A percentile compares a stretch with the other conserved stretches of the same genome.
phyloP scores from a whole-genome alignment of 441 rosid genomes.

The Adansonia gregorii region DNA sequence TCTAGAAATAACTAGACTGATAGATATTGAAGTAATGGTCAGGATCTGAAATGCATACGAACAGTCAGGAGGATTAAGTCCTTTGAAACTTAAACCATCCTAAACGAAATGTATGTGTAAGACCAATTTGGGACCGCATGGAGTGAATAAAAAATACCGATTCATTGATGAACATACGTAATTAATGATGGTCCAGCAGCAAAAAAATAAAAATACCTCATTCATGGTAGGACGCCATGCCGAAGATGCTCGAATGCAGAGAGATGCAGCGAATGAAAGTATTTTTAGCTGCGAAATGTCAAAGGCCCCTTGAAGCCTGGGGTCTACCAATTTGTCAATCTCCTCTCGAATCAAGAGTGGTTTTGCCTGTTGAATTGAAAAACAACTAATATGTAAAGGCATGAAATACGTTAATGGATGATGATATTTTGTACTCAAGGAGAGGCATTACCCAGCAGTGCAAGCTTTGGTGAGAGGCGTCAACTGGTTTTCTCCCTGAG shows the following conservation, averaged over 20 bases:
- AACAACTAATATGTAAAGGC: not conserved
- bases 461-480: constrained; percentile 82
- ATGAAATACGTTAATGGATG: not conserved
- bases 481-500: constrained; percentile 86
- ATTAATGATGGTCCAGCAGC: not conserved
- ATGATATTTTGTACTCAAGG: not conserved
- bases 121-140: not conserved
- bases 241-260: constrained; percentile 77
- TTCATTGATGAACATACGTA: not conserved
- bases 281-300: constrained; percentile 59
- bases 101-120: not conserved
- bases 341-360: constrained; percentile 65
- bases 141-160: not conserved
- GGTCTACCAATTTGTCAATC: constrained; percentile 65
- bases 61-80: not conserved
- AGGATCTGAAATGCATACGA: not conserved
- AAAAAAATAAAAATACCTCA: constrained; percentile 54
- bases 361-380: constrained; percentile 57
- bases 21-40: not conserved
- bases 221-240: constrained; percentile 84
- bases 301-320: constrained; percentile 68
- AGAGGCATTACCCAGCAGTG: constrained; percentile 75
- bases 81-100: constrained; percentile 5
- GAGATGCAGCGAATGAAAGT: constrained; percentile 78
- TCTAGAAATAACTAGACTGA: not conserved